These are phyloP conservation scores for Stagonosporopsis rhizophila DNA, from an alignment of 2,329 filamentous ascomycete genomes.

Conservation along the genomic window DNA sequence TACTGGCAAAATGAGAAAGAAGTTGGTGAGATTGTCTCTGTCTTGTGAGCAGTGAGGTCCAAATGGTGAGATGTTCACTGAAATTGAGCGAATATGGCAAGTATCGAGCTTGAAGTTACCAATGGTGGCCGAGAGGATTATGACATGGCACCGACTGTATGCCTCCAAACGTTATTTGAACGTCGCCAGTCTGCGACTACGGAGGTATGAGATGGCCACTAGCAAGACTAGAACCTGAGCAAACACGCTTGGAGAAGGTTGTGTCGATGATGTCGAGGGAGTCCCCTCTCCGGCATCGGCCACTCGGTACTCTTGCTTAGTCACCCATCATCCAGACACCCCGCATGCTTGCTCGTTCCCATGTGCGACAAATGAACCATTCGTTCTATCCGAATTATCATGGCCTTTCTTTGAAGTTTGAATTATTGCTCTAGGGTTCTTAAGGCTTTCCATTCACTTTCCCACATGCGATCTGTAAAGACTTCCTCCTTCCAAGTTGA, in stretches of 20 bases:
- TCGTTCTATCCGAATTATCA: too few relatives aligned
- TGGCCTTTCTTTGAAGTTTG: too few relatives aligned
- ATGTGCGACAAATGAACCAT: not conserved
- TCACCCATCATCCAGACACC: not conserved
- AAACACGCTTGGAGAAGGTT: not conserved
- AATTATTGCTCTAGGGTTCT: too few relatives aligned
- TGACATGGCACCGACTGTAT: not conserved
- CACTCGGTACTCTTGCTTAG: conserved; percentile 12
- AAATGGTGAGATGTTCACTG: not conserved
- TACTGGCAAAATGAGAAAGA: not conserved
- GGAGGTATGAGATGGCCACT: conserved; percentile 13
- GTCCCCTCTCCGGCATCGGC: conserved; percentile 10
- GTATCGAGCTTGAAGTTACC: not conserved
- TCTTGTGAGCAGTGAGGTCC: not conserved
- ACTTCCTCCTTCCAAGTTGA: too few relatives aligned
- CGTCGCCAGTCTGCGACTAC: conserved; percentile 9
- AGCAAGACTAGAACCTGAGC: not conserved
- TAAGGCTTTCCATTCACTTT: too few relatives aligned
- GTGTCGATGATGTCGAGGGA: conserved; percentile 6
- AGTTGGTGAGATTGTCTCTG: not conserved
- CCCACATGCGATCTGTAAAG: too few relatives aligned
- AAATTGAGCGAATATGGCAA: not conserved
- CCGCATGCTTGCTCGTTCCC: not conserved
- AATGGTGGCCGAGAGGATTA: not conserved
- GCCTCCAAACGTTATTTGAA: not conserved